phyloP scores from a whole-genome alignment of 208 protist genomes.

The Acanthamoeba triangularis region DNA sequence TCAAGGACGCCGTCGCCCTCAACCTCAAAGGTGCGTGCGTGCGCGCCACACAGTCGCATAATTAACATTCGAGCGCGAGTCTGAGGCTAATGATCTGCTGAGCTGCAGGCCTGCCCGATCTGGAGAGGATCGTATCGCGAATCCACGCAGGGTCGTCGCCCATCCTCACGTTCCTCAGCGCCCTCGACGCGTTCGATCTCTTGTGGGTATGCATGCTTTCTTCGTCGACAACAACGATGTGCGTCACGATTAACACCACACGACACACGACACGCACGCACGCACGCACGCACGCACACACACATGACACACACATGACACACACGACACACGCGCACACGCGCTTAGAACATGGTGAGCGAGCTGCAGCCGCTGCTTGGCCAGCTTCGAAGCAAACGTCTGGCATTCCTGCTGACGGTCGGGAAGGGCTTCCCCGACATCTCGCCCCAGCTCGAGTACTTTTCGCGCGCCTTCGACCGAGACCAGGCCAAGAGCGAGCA shows the following conservation, averaged over 20 bases:
- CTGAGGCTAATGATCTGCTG: not conserved
- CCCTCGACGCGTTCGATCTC: constrained; percentile 5
- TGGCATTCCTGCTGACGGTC: constrained; percentile 23
- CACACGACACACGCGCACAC: too few relatives aligned
- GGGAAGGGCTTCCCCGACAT: constrained; percentile 42
- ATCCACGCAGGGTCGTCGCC: not conserved
- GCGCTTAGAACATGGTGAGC: not conserved
- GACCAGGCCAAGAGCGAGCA: not conserved
- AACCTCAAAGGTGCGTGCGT: not conserved
- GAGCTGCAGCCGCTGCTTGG: not conserved
- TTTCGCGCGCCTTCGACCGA: constrained; percentile 26
- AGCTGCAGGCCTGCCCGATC: constrained; percentile 1
- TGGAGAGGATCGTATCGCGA: constrained; percentile 31
- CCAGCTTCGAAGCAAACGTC: constrained; percentile 12
- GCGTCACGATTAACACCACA: not conserved
- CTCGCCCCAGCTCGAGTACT: not conserved
- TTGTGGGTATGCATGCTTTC: not conserved
- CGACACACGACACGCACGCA: too few relatives aligned
- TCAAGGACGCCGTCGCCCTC: not conserved
- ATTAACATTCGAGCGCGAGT: not conserved
- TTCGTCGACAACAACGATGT: not conserved
- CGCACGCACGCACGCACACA: too few relatives aligned
- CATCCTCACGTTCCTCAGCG: constrained; percentile 20
- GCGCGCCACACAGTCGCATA: not conserved
- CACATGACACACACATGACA: too few relatives aligned